Evolutionary conservation across 2,329 filamentous ascomycete species (phyloP).

Genomic region (Sporothrix pseudoabietina): DNA sequence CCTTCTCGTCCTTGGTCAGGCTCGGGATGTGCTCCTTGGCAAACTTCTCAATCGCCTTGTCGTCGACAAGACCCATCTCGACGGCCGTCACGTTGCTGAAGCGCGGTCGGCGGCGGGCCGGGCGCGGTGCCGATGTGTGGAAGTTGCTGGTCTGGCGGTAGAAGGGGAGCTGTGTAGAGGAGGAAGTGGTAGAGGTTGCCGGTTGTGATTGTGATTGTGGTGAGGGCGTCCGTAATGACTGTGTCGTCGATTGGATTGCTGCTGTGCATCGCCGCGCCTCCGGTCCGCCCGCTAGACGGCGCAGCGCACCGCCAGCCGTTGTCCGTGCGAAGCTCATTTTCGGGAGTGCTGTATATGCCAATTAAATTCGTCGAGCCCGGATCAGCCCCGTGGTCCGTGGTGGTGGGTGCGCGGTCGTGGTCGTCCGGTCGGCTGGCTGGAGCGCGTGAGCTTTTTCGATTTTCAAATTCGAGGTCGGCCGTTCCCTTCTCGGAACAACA

Average conservation of each 20-base stretch:
- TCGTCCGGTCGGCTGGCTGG: background rate
- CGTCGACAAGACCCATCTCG: constrained; percentile 54
- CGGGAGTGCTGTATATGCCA: background rate
- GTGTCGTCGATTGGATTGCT: background rate
- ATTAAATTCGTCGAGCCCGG: background rate
- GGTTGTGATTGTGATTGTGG: background rate
- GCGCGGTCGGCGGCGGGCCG: constrained; percentile 51
- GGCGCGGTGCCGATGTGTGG: constrained; percentile 54
- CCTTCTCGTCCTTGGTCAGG: constrained; percentile 69
- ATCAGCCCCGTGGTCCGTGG: background rate
- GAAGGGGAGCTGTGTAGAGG: constrained; percentile 2
- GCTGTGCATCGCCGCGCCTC: constrained; percentile 16
- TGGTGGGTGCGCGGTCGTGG: background rate
- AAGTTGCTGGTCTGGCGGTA: constrained; percentile 41
- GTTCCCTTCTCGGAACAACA: constrained; percentile 28
- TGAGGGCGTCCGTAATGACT: background rate
- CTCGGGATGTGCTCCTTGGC: constrained; percentile 56
- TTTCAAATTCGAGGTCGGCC: background rate
- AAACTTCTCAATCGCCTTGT: constrained; percentile 50
- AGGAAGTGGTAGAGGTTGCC: background rate
- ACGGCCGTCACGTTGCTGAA: constrained; percentile 58
- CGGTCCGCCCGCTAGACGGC: constrained; percentile 30
- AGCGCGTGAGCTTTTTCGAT: constrained; percentile 11
- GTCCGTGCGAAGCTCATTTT: constrained; percentile 34
- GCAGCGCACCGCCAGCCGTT: constrained; percentile 31